Evolutionary conservation across 83 land plant genomes (phyloP).

Genomic region (Picea engelmannii): DNA sequence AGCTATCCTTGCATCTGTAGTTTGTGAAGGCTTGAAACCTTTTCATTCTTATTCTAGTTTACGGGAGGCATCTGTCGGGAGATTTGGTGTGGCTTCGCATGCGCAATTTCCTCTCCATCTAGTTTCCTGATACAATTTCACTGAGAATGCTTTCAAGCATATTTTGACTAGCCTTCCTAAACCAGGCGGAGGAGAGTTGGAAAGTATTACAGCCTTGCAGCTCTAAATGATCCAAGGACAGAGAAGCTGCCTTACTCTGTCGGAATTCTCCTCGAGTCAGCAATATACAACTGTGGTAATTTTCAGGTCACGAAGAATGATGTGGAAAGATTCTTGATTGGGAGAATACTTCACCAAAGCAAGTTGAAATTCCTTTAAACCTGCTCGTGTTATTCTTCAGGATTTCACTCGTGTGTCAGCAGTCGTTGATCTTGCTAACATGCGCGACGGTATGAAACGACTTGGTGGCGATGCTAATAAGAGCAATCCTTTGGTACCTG

Average conservation of each 20-base stretch:
- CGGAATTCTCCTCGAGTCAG: conserved; percentile 84
- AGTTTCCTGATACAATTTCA: neutral
- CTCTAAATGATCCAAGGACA: conserved; percentile 77
- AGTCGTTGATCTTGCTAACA: conserved; percentile 88
- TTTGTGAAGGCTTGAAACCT: conserved; percentile 1
- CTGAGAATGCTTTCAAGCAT: conserved; percentile 61
- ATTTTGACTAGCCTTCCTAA: conserved; percentile 74
- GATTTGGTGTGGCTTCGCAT: too few relatives aligned
- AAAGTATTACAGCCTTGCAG: conserved; percentile 77
- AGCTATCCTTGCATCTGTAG: neutral
- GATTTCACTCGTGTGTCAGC: conserved; percentile 98
- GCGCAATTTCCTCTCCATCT: too few relatives aligned
- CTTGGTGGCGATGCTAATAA: conserved; percentile 81
- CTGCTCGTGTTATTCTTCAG: conserved; percentile 93
- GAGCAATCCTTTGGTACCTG: conserved; percentile 96
- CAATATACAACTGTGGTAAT: conserved; percentile 84
- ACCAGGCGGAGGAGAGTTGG: conserved; percentile 80
- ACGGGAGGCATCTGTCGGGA: too few relatives aligned
- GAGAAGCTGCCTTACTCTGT: conserved; percentile 86
- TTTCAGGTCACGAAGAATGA: conserved; percentile 83
- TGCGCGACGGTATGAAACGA: conserved; percentile 88
- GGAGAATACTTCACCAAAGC: conserved; percentile 86
- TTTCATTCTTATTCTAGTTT: too few relatives aligned
- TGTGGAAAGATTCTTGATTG: conserved; percentile 93
- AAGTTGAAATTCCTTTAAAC: conserved; percentile 91